Conservation (phyloP, 345 rosid genomes). For the Carallia pectinifolia region DNA sequence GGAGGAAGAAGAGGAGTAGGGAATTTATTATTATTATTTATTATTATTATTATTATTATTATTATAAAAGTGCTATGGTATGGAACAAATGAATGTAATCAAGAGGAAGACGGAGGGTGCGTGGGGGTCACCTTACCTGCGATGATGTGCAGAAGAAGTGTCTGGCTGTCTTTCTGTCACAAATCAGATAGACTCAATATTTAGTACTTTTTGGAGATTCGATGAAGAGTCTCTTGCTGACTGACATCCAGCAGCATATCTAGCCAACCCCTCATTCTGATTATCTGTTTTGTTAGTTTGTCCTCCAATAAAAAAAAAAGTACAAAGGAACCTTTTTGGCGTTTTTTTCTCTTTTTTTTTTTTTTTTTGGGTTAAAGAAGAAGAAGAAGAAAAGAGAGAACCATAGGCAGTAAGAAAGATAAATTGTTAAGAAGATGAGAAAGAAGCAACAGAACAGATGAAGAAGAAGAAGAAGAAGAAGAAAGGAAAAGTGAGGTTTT, state of each 20-base stretch:
- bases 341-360: too few species aligned
- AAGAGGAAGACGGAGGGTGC: conserved; percentile 9
- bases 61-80: too few species aligned
- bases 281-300: too few species aligned
- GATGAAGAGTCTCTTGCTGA: too few species aligned
- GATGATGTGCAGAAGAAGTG: conserved; percentile 44
- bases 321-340: background rate
- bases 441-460: background rate
- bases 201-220: too few species aligned
- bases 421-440: background rate
- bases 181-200: background rate
- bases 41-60: too few species aligned
- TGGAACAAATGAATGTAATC: too few species aligned
- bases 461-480: background rate
- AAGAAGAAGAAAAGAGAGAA: background rate
- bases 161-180: conserved; percentile 19
- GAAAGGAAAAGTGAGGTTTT: background rate
- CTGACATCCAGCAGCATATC: too few species aligned
- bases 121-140: conserved; percentile 22
- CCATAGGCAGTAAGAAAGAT: too few species aligned
- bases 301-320: too few species aligned
- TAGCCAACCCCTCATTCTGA: too few species aligned
- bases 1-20: background rate
- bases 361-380: background rate
- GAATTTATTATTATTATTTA: too few species aligned